Base-by-base conservation (phyloP, 1,139 yeast genomes). In the Pichia sp. region DNA sequence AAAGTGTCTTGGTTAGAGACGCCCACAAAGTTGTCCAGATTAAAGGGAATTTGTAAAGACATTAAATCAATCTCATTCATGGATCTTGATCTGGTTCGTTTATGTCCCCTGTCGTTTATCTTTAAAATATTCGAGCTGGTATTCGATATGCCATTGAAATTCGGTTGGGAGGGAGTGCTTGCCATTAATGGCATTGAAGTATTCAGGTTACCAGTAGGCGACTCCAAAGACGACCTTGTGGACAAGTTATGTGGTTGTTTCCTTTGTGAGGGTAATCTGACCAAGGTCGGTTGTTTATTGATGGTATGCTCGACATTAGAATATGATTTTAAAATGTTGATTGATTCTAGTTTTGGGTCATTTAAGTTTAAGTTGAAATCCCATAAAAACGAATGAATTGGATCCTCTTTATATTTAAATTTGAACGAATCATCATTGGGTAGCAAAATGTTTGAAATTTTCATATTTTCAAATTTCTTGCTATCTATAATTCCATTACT, bases 11-110 rank as follows among this genome's bases (percentile, higher is more conserved):
- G 31, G 33, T 37, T 40, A 31, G 47, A 40, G 16, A 40, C 33
- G 33, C 32, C 36, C 4, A 38, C 16, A n/a, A 35, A 29, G 3
- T 36, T 35, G 35, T 43, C 43, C 29, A 29, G 29, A n/a, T 9
- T 16, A 11, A 33, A 35, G 5, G 38, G 4, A 7, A 41, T 11
- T 16, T 38, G 39, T 9, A 47, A 36, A 8, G 44, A 35, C 33
- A 46, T 39, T 3, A 43, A 38, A 37, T 55, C 59, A 39, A 61
- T 50, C 36, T 60, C 62, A 29, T 59, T 58, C 40, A 61, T 48
- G 9, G 65, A 62, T 38, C 64, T 51, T 5, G 65, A 62, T 46
- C 65, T 52, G 3, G 64, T 58, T 37, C 65, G 50, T 41, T 62
- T 62, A 44, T 62, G 65, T 5, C 64, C 60, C 42, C 59, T 42